Evolutionary conservation across 306 rosid species (phyloP), one percentile per base, ranked within the genome.

Genomic region (Begonia loranthoides): DNA sequence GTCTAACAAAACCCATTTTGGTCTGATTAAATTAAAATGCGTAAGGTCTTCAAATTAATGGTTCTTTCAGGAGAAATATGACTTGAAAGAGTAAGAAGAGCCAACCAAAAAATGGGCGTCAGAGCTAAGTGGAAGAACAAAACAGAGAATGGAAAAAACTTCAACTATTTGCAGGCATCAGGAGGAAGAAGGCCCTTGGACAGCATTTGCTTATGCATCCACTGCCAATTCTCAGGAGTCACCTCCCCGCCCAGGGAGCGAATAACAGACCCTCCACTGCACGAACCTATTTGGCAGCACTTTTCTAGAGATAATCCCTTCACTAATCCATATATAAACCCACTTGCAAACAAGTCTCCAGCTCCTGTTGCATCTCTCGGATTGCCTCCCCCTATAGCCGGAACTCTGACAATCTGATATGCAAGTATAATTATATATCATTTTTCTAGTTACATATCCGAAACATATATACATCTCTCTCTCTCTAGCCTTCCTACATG

Each of bases 321-420:
- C 19, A 83, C 63, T 69, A 92, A 66, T 41, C 96, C 99, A 13
- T 83, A 92, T 74, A 92, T 56, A 66, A 92, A 92, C 15, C 99
- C 99, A 65, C 99, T 73, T 0, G 96, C 99, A 66, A 92, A 92
- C 54, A 83, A 80, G 73, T 92, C 99, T 8, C 99, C 99, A 40
- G 99, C 99, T 73, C 99, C 96, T 0, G 99, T 92, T 57, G 95
- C 88, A 69, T 92, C 99, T 1, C 61, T 65, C 14, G 94, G 95
- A 44, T 70, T 82, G 12, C 80, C 15, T 73, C 71, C 82, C 59
- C 95, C 92, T 51, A 80, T 74, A 51, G 99, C 95, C 4, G 86
- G 81, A 48, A 80, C 93, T 54, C 67, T 62, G 44, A 76, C 87
- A 53, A 67, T 65, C 99, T 92, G 76, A 36, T 62, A 70, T 8